Evolutionary conservation across 2,329 filamentous ascomycete genomes (phyloP), one percentile per base, ranked within the genome.

Genomic region (Claviceps sp.): DNA sequence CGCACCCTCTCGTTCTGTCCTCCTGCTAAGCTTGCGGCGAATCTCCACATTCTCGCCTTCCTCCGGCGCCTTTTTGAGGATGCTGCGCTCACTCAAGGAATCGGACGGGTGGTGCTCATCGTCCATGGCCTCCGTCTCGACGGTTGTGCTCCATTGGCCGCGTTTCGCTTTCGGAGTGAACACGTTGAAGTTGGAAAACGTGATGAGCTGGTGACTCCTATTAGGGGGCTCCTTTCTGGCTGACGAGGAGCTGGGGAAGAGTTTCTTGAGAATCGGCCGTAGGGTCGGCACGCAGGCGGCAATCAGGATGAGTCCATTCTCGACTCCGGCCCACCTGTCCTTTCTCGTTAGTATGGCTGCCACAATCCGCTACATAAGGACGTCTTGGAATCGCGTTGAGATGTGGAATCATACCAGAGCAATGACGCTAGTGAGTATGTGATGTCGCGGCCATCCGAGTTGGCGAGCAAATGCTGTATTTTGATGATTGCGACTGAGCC

Each of bases 371-470:
- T 29, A 29, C 29, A 11, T 3, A 29, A 29, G 11, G 29, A 29
- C 29, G 29, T 14, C 4, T 4, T n/a, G 2, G 34, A 20, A 26
- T 11, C n/a, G n/a, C 22, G 43, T 26, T 16, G 6, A 22, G 4
- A 20, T 2, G 14, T 23, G 11, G 20, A 36, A 44, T 5, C 45
- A 20, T 50, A 53, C 52, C 46, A 51, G 13, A 53, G 29, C 5
- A 53, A 50, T 37, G 34, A 48, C 8, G 52, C 49, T 9, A 53
- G 42, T 26, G 52, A 53, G 26, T 51, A 53, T n/a, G 49, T 53
- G 13, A 53, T 49, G 26, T 53, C 52, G 20, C 49, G 20, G 20
- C 13, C 42, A n/a, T 53, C 49, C 2, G 49, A 49, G 37, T 53
- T 47, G 22, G 52, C 52, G 5, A 50, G 42, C 14, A 53, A 49